Evolutionary conservation across 352 stramenopile species (phyloP).

Genomic region (Phytophthora syringae): DNA sequence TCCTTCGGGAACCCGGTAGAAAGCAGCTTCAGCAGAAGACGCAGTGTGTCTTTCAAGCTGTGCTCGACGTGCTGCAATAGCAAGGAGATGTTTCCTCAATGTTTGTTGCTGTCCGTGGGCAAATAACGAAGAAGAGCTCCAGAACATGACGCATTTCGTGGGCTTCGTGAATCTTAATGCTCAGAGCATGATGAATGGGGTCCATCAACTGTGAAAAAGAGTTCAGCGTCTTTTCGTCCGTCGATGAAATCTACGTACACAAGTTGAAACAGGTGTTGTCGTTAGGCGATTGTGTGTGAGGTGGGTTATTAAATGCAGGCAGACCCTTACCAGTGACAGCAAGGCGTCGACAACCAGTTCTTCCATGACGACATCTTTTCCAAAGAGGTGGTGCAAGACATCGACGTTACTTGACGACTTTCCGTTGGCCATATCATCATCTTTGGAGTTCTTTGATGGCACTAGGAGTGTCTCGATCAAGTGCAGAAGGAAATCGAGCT

Average conservation of each 20-base stretch:
- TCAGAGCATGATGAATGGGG: conserved; percentile 66
- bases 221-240: conserved; percentile 63
- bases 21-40: conserved; percentile 79
- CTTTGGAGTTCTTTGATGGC: conserved; percentile 28
- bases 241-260: conserved; percentile 48
- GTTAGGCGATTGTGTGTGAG: background rate
- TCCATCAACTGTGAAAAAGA: conserved; percentile 63
- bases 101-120: conserved; percentile 64
- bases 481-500: conserved; percentile 69
- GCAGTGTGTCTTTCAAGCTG: conserved; percentile 72
- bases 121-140: conserved; percentile 77
- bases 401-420: conserved; percentile 31
- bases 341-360: conserved; percentile 75
- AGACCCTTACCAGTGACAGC: conserved; percentile 52
- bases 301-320: background rate
- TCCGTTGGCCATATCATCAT: conserved; percentile 4
- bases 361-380: conserved; percentile 66
- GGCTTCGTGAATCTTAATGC: conserved; percentile 71
- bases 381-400: conserved; percentile 70
- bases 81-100: conserved; percentile 82
- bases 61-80: conserved; percentile 84
- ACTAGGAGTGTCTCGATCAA: conserved; percentile 63
- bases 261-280: background rate
- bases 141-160: conserved; percentile 84
- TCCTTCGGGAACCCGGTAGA: conserved; percentile 84